These are phyloP conservation scores for Sporothrix protearum DNA, from an alignment of 2,329 filamentous ascomycete species.

Conservation along the genomic window DNA sequence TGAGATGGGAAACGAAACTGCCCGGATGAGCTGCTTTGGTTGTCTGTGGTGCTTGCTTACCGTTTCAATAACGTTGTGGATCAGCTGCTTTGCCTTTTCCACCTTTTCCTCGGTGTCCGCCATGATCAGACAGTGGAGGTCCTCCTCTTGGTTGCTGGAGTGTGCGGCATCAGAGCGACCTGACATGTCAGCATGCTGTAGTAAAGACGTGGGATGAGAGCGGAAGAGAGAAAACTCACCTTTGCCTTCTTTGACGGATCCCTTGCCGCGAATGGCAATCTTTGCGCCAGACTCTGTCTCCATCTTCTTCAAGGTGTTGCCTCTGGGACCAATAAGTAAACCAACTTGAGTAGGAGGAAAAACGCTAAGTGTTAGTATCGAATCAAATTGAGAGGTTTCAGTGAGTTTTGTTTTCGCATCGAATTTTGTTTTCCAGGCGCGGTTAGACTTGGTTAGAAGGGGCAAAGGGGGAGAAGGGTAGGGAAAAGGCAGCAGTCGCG, in stretches of 20 bases:
- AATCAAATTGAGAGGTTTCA: conserved; percentile 34
- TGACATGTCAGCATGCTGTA: conserved; percentile 2
- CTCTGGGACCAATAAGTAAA: conserved; percentile 99
- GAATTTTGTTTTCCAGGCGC: conserved; percentile 27
- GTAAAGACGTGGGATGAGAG: not conserved
- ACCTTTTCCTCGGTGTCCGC: conserved; percentile 99
- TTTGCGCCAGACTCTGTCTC: conserved; percentile 95
- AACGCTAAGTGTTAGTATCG: conserved; percentile 85
- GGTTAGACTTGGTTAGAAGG: conserved; percentile 33
- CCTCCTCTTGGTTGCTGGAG: conserved; percentile 99
- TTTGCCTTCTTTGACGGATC: conserved; percentile 99
- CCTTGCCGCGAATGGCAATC: conserved; percentile 98
- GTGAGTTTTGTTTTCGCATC: not conserved
- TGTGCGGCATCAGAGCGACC: conserved; percentile 95
- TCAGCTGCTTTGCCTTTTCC: conserved; percentile 97
- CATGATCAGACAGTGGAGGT: conserved; percentile 99
- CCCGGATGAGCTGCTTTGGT: not conserved
- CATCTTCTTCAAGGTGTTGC: conserved; percentile 99
- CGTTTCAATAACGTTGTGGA: conserved; percentile 98
- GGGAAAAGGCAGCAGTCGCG: conserved; percentile 7
- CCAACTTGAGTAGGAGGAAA: conserved; percentile 81
- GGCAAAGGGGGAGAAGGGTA: conserved; percentile 27
- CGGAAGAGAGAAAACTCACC: conserved; percentile 37
- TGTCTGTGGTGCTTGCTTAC: conserved; percentile 52
- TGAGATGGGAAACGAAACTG: not conserved